Evolutionary conservation across 139 green algal species (phyloP), one percentile per base, ranked within the genome.

Genomic region (Pleodorina starrii): DNA sequence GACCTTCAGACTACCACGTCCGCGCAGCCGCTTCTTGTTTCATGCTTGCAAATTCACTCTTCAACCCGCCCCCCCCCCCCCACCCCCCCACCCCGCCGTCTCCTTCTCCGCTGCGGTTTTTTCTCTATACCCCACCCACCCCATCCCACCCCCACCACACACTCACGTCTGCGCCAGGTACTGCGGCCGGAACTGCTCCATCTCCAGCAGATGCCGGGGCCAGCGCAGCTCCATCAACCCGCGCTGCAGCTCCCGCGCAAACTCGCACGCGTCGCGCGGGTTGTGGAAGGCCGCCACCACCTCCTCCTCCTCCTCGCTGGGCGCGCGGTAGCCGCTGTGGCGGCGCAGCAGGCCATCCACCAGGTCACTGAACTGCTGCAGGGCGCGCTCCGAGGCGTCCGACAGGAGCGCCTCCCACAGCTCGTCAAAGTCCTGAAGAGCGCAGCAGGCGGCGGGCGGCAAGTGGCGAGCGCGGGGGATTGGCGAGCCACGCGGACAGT

Each of bases 381-480:
- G 63, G 44, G 68, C 83, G 2, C 46, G 46, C 46, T 88, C 83
- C 12, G 32, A 59, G 19, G 83, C 83, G 29, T 88, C 83, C 0
- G 32, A 54, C 32, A 81, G 54, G 36, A 88, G 68, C 83, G 69
- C 83, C 66, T 88, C 83, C 83, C 83, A 88, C 46, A 88, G 35
- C 83, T 81, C 66, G 48, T 88, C 83, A 69, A 88, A 88, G 68
- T 88, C 83, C 83, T 88, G 59, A n/a, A n/a, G n/a, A n/a, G n/a
- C 16, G 29, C 16, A 25, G 19, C 35, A 5, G 54, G 54, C 21
- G 54, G 29, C 54, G 29, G 3, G 29, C 54, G 21, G 7, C 9
- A 12, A 25, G 29, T 4, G 54, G 54, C 3, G 7, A 5, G 29
- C 7, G 5, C 29, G 54, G 51, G 54, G 2, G 54, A 25, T 32